phyloP scores from a whole-genome alignment of 169 alveolate species.

The Plasmodium ovale region DNA sequence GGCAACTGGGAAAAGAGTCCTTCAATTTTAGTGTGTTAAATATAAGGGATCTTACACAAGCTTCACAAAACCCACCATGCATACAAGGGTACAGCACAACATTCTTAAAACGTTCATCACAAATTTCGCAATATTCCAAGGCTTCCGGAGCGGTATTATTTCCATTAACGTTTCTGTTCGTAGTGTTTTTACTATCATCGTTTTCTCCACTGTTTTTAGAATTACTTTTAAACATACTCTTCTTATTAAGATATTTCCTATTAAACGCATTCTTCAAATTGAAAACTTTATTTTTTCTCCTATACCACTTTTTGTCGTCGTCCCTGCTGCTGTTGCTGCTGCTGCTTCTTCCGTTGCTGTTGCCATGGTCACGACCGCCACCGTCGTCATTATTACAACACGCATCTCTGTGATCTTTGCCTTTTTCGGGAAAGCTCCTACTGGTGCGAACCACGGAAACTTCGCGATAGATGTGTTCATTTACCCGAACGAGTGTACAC shows the following conservation, averaged over 20 bases:
- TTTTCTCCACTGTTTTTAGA: not conserved
- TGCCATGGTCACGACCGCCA: not conserved
- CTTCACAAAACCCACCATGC: slow-evolving; percentile 78
- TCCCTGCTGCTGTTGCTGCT: no score
- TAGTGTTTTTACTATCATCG: not conserved
- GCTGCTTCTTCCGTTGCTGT: not conserved
- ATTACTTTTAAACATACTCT: not conserved
- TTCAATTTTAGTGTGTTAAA: slow-evolving; percentile 40
- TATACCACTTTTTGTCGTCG: not conserved
- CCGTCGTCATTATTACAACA: not conserved
- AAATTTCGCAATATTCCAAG: slow-evolving; percentile 70
- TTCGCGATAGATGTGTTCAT: slow-evolving; percentile 68
- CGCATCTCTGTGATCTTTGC: no score
- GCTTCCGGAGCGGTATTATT: not conserved
- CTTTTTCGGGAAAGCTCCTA: not conserved
- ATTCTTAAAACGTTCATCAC: slow-evolving; percentile 73
- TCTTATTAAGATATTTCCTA: slow-evolving; percentile 14
- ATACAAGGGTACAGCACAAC: slow-evolving; percentile 73
- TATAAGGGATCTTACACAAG: slow-evolving; percentile 64
- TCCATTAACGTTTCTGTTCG: not conserved
- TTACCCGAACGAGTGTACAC: slow-evolving; percentile 21
- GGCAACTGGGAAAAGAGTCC: slow-evolving; percentile 49
- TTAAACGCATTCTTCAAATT: slow-evolving; percentile 38
- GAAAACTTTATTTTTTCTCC: slow-evolving; percentile 23
- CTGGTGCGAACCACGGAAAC: not conserved